Evolutionary conservation across 768 basidiomycete species (phyloP), one percentile per base, ranked within the genome.

Genomic region (Trametes punicea): DNA sequence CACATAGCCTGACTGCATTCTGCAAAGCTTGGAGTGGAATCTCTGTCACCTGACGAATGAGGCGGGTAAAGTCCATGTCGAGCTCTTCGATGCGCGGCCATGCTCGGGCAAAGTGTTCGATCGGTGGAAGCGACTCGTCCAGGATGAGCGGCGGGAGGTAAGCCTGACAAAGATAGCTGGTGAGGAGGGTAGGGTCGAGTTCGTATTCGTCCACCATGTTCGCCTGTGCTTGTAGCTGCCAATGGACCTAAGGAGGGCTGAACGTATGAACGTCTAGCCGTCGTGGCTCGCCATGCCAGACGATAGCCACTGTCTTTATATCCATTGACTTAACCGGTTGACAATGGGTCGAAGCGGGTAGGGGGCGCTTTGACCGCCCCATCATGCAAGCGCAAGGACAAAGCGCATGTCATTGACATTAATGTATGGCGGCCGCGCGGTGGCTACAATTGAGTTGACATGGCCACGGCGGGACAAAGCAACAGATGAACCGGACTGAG

Each of bases 91-190:
- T 59, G n/a, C 13, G 40, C 21, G 51, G 50, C 52, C 51, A 54
- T 11, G 23, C 18, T 20, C 25, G 40, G 2, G 57, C 57, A 31
- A 15, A 23, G 11, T 41, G 38, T 3, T 23, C 23, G 5, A 38
- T 40, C 4, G 29, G 39, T 9, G 45, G 57, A 11, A 47, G 36
- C 6, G 38, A 21, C 6, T 27, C 40, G 20, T 44, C 46, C 25
- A 54, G 3, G 34, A 50, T 39, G 27, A 59, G 46, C 16, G 51
- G 46, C 31, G 46, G 39, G 47, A 59, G 57, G 51, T 59, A 59
- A 4, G 57, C 57, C 21, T 59, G 57, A 13, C 33, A 25, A 4
- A 52, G 46, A 20, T 59, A 59, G 40, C 31, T 42, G 8, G 46
- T 41, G 36, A 59, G 51, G 33, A 52, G 40, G 23, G 26, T 34